A percentile compares a stretch with the other conserved stretches of the same genome.
Evolutionary conservation across 352 stramenopile genomes (phyloP).

Genomic region (Pythium monospermum): DNA sequence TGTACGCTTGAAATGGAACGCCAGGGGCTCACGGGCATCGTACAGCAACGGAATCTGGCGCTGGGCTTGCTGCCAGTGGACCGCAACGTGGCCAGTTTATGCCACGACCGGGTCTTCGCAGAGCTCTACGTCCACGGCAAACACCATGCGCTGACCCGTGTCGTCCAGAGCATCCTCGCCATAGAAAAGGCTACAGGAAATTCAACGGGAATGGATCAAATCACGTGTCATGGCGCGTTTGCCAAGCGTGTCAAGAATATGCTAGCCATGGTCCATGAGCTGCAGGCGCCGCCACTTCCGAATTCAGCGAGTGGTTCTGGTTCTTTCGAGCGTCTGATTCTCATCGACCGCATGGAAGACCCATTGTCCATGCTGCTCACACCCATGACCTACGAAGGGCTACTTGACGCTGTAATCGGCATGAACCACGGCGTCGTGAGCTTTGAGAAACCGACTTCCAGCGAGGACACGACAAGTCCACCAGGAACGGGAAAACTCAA

Average conservation of each 20-base stretch:
- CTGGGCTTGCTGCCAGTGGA: slow-evolving; percentile 62
- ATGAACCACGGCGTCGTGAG: slow-evolving; percentile 70
- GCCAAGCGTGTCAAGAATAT: slow-evolving; percentile 52
- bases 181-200: slow-evolving; percentile 56
- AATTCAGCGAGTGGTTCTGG: neutral
- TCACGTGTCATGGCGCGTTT: slow-evolving; percentile 50
- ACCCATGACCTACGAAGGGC: slow-evolving; percentile 80
- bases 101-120: slow-evolving; percentile 59
- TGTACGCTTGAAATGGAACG: slow-evolving; percentile 71
- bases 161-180: slow-evolving; percentile 59
- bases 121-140: slow-evolving; percentile 69
- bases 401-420: slow-evolving; percentile 65
- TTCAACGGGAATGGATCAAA: slow-evolving; percentile 27
- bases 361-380: slow-evolving; percentile 77
- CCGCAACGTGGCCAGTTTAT: slow-evolving; percentile 46
- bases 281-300: slow-evolving; percentile 19
- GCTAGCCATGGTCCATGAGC: slow-evolving; percentile 45
- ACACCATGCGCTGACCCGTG: slow-evolving; percentile 47
- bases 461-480: neutral
- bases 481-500: slow-evolving; percentile 28
- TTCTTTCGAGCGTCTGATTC: slow-evolving; percentile 48
- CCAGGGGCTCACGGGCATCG: slow-evolving; percentile 51
- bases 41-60: slow-evolving; percentile 45
- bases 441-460: slow-evolving; percentile 35
- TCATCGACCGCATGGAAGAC: slow-evolving; percentile 77